Base-by-base conservation (phyloP, 1,284 basidiomycete genomes). In the Gomphus bonarii region DNA sequence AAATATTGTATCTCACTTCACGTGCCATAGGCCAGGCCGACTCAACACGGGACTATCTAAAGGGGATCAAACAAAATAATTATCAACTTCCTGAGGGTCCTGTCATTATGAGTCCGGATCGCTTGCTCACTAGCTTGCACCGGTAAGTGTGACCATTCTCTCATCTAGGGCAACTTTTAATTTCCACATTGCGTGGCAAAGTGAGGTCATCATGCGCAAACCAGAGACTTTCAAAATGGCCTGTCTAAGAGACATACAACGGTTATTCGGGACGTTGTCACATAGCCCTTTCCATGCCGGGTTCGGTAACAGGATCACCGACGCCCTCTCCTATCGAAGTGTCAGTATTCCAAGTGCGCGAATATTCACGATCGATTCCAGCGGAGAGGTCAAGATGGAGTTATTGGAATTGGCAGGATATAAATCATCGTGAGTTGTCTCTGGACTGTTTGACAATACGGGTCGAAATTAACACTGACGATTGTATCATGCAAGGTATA, bases 201-300 rank as follows among this genome's bases (percentile, higher is more conserved):
- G 92, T 3, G 94, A 97, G 72, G 94, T 97, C n/a, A 95, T 97
- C 65, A 88, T 97, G 85, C 85, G 95, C 40, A 98, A 99, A 72
- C 97, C 97, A 0, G 97, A 99, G 68, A 83, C 99, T 31, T 99
- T 99, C 81, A 99, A 99, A 76, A 99, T 99, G 97, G 95, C 97
- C 2, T 98, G 95, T 72, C 73, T 99, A 62, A 80, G 95, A 40
- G 97, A 99, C 70, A 97, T 99, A 58, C 92, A 94, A 64, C 79
- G 94, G 30, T 72, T 99, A 8, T 99, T 98, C 67, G 90, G 91
- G 8, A 79, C 81, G 25, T 76, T 78, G 33, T 71, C 78, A 7
- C 77, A 80, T 59, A 85, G 84, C 59, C 89, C 91, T 0, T 99
- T 99, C 73, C 99, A 95, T 68, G 92, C 95, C 47, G 97, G 97